These are phyloP conservation scores for Phialocephala subalpina DNA, from an alignment of 2,329 filamentous ascomycete species.

Conservation along the genomic window DNA sequence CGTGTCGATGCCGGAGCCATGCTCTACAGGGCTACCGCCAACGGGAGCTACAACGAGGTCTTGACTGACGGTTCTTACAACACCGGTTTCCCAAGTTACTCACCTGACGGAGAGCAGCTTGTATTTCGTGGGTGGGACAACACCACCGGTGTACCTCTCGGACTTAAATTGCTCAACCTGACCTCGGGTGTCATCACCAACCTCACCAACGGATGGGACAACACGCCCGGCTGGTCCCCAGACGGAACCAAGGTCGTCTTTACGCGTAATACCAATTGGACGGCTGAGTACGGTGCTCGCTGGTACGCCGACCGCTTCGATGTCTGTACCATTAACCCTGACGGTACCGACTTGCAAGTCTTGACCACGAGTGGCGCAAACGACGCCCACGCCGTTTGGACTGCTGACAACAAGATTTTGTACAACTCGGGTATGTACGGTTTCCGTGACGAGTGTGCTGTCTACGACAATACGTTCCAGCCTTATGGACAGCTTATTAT, in stretches of 20 bases:
- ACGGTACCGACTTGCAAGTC: conserved; percentile 47
- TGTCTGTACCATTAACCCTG: conserved; percentile 50
- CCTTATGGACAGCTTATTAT: conserved; percentile 53
- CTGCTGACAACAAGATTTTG: conserved; percentile 50
- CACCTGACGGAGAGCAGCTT: conserved; percentile 46
- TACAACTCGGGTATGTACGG: conserved; percentile 53
- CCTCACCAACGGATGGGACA: too few species aligned
- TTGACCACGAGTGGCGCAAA: conserved; percentile 48
- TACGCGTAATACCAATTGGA: too few species aligned
- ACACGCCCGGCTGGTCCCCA: too few species aligned
- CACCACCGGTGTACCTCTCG: conserved; percentile 39
- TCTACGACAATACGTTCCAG: conserved; percentile 54
- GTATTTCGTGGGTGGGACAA: conserved; percentile 45
- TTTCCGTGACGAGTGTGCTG: conserved; percentile 50
- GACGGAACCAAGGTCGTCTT: conserved; percentile 43
- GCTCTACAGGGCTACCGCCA: conserved; percentile 30
- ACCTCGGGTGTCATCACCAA: too few species aligned
- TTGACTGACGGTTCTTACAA: conserved; percentile 48
- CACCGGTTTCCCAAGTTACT: conserved; percentile 51
- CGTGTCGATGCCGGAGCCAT: conserved; percentile 38
- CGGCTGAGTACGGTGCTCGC: too few species aligned
- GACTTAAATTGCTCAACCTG: too few species aligned
- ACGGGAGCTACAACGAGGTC: conserved; percentile 38
- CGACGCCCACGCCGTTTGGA: conserved; percentile 55
- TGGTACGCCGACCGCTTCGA: too few species aligned